Conservation (phyloP, 2,329 filamentous ascomycete species). For the Stagonosporopsis cucurbitacearum region DNA sequence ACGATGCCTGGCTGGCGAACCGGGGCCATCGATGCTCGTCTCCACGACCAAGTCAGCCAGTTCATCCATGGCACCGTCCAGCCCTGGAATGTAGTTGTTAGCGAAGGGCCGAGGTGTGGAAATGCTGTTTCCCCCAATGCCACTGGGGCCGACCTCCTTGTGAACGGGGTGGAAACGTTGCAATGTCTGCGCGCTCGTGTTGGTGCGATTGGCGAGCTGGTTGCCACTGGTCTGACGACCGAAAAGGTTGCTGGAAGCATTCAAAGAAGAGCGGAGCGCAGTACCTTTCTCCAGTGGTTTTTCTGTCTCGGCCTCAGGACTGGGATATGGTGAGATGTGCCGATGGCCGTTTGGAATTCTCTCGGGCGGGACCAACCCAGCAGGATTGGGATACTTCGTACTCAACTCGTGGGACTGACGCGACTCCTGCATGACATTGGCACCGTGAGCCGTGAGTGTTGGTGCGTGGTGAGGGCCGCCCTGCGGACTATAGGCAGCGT, state of each 20-base stretch:
- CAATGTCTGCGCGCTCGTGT: constrained; percentile 30
- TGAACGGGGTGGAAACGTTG: constrained; percentile 35
- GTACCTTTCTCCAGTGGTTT: constrained; percentile 29
- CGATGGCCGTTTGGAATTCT: constrained; percentile 17
- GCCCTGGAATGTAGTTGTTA: constrained; percentile 39
- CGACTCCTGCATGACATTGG: constrained; percentile 22
- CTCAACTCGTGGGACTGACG: constrained; percentile 23
- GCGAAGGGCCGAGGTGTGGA: constrained; percentile 27
- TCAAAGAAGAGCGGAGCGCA: constrained; percentile 18
- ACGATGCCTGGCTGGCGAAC: constrained; percentile 13
- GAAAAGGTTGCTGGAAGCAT: constrained; percentile 15
- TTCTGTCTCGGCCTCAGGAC: constrained; percentile 19
- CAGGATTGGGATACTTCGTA: constrained; percentile 20
- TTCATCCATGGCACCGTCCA: constrained; percentile 51
- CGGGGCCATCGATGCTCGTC: constrained; percentile 22
- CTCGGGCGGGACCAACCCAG: constrained; percentile 22
- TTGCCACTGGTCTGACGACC: constrained; percentile 36
- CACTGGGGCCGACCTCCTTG: constrained; percentile 30
- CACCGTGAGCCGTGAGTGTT: constrained; percentile 19
- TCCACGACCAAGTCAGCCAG: constrained; percentile 39
- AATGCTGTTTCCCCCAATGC: constrained; percentile 12
- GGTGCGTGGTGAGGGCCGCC: constrained; percentile 18
- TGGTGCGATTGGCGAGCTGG: constrained; percentile 30
- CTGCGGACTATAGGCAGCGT: constrained; percentile 24
- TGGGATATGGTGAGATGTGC: constrained; percentile 11